Evolutionary conservation across 1,284 basidiomycete genomes (phyloP).

Genomic region (Fomitopsis palustris): DNA sequence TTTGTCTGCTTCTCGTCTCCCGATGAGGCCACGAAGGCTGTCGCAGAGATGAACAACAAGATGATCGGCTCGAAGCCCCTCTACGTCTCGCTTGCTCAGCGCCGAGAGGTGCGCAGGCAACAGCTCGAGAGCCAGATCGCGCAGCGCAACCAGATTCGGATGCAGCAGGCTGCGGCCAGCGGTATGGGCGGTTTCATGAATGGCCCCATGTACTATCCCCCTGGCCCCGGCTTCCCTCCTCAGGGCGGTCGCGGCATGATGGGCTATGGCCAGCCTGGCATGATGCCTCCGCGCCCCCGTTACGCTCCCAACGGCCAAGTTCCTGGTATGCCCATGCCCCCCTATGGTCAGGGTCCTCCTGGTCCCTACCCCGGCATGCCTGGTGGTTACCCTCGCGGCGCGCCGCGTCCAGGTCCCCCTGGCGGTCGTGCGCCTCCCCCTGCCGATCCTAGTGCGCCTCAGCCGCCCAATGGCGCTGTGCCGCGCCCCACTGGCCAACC

Average conservation of each 20-base stretch:
- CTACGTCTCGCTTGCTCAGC: constrained; percentile 98
- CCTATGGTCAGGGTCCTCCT: constrained; percentile 67
- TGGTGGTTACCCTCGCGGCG: constrained; percentile 50
- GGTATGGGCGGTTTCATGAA: constrained; percentile 83
- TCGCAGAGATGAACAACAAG: constrained; percentile 99
- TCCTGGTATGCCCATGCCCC: constrained; percentile 72
- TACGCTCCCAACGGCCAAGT: constrained; percentile 76
- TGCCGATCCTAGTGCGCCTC: constrained; percentile 53
- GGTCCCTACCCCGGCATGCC: constrained; percentile 66
- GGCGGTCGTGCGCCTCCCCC: constrained; percentile 41
- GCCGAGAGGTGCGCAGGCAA: constrained; percentile 97
- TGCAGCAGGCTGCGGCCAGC: constrained; percentile 89
- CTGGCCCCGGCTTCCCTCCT: constrained; percentile 80
- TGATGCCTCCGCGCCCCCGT: constrained; percentile 85
- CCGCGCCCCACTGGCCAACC: constrained; percentile 48
- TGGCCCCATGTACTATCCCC: constrained; percentile 83
- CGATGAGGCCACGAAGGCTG: constrained; percentile 99
- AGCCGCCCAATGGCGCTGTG: constrained; percentile 41
- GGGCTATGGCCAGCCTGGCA: constrained; percentile 78
- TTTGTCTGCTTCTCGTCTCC: constrained; percentile 99
- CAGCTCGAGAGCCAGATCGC: constrained; percentile 98
- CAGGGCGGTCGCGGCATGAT: constrained; percentile 81
- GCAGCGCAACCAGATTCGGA: constrained; percentile 92
- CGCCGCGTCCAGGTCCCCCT: constrained; percentile 36
- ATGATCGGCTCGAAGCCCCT: constrained; percentile 99